Conservation (phyloP, 805 yeast species). For the Candida ficus region DNA sequence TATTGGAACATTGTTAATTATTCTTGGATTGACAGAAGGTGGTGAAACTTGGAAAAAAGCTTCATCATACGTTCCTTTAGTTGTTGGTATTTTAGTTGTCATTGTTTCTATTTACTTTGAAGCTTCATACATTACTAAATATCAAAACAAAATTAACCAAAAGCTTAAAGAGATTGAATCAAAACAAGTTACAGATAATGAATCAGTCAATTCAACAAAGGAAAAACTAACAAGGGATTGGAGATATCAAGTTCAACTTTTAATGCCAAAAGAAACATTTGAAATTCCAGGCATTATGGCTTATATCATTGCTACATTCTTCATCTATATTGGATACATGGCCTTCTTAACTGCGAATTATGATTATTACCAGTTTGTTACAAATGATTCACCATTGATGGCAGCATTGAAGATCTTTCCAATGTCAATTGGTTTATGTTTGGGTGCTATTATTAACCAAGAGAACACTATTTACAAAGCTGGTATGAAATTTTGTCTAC, state of each 20-base stretch:
- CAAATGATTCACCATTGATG: constrained; percentile 27
- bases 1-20: constrained; percentile 31
- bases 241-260: constrained; percentile 17
- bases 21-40: constrained; percentile 41
- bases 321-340: constrained; percentile 20
- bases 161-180: background rate
- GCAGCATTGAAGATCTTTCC: constrained; percentile 24
- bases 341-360: constrained; percentile 17
- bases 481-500: constrained; percentile 20
- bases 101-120: constrained; percentile 29
- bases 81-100: constrained; percentile 33
- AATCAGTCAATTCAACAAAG: background rate
- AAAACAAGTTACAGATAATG: background rate
- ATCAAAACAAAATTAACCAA: constrained; percentile 9
- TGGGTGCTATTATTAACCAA: constrained; percentile 26
- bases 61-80: constrained; percentile 35
- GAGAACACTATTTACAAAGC: constrained; percentile 16
- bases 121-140: constrained; percentile 16
- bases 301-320: constrained; percentile 18
- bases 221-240: constrained; percentile 8
- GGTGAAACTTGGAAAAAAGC: constrained; percentile 39
- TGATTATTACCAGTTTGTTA: constrained; percentile 25
- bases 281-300: constrained; percentile 23
- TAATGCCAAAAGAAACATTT: constrained; percentile 28
- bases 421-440: constrained; percentile 25